Base-by-base conservation (phyloP, 179 eudicot genomes). In the Spinacia oleracea region DNA sequence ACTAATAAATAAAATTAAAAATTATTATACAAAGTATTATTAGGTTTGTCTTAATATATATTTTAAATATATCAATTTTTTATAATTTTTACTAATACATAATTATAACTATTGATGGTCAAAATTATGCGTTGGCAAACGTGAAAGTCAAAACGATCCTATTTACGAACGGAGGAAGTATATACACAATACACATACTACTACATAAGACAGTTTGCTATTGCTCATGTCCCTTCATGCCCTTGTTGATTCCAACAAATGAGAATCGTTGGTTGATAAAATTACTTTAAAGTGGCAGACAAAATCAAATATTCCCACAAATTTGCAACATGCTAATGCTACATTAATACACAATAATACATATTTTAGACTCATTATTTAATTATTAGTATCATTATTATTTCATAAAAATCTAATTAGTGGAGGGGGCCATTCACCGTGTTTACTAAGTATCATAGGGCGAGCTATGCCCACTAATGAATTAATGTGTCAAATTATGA, bases 241-340 rank as follows among this genome's bases (percentile, higher is more conserved):
- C 84, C 81, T 68, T 56, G 75, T 85, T 88, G 91, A 88, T 89
- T 88, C 90, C 93, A 78, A 76, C 93, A 88, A 66, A 80, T 76
- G 81, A 71, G 27, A 75, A 63, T 70, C 80, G 80, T 48, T 63
- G 72, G 77, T 48, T 64, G 72, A 76, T 70, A 68, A 51, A 68
- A 66, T 79, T 79, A 59, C 79, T 48, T 25, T 59, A 25, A 40
- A 74, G 82, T 90, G 93, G 93, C 89, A 83, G 93, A 90, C 91
- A 90, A 81, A 84, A 88, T 87, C 77, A 85, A 82, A 59, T 72
- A 69, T 62, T 58, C 83, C 83, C 84, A 81, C 76, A 69, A 75
- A 75, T 80, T 53, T 53, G 74, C 40, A 67, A 79, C 80, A 76
- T 66, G 12, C 18, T 51, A 50, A 66, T 35, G 43, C 15, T 50